Conservation (phyloP, 1,284 basidiomycete species). For the Ustilago crameri region DNA sequence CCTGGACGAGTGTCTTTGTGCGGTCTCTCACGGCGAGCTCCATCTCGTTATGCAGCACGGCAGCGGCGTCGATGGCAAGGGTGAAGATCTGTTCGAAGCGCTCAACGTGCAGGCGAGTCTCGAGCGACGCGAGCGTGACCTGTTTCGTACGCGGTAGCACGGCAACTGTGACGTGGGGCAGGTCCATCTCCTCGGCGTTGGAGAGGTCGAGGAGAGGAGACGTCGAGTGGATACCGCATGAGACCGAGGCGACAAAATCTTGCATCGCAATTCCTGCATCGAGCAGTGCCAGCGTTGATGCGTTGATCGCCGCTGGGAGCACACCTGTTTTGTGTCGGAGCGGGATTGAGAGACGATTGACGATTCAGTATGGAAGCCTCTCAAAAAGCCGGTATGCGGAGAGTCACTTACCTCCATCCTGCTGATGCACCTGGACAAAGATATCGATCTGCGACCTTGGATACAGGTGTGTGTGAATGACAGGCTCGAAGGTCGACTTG, state of each 20-base stretch:
- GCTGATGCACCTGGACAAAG: slow-evolving; percentile 88
- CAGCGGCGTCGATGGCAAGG: slow-evolving; percentile 80
- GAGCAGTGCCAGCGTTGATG: slow-evolving; percentile 88
- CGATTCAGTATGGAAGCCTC: background rate
- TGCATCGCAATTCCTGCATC: slow-evolving; percentile 88
- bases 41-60: slow-evolving; percentile 86
- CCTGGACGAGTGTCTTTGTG: slow-evolving; percentile 75
- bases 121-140: slow-evolving; percentile 88
- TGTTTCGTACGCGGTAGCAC: slow-evolving; percentile 83
- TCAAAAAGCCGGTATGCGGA: background rate
- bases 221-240: slow-evolving; percentile 69
- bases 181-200: slow-evolving; percentile 86
- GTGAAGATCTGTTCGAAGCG: slow-evolving; percentile 88
- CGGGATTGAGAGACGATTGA: background rate
- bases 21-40: slow-evolving; percentile 76
- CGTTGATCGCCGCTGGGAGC: slow-evolving; percentile 93
- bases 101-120: slow-evolving; percentile 91
- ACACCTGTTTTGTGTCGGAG: slow-evolving; percentile 69
- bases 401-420: slow-evolving; percentile 76
- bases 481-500: slow-evolving; percentile 93
- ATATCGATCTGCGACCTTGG: slow-evolving; percentile 94
- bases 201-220: slow-evolving; percentile 84
- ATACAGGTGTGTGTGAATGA: slow-evolving; percentile 88
- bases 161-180: slow-evolving; percentile 88
- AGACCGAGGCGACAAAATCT: slow-evolving; percentile 88